A percentile compares a stretch with the other conserved stretches of the same genome.
These are phyloP conservation scores for Boletus coccyginus DNA, from an alignment of 768 basidiomycete species.

Conservation along the genomic window DNA sequence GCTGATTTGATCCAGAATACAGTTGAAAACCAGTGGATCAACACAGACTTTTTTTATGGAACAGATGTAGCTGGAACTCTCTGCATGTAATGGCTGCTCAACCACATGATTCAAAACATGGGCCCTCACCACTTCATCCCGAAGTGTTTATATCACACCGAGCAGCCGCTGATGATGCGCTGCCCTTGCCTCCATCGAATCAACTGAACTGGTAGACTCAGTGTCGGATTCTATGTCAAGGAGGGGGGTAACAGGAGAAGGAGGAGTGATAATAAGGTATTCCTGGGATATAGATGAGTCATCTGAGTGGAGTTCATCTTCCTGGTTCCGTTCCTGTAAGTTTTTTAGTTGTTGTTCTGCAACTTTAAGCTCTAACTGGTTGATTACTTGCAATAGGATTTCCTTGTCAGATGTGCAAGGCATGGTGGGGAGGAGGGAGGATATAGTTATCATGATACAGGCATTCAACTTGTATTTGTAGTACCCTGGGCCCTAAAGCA, in stretches of 20 bases:
- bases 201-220: neutral
- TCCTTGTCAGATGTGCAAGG: neutral
- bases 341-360: neutral
- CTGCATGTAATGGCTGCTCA: neutral
- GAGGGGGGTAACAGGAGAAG: neutral
- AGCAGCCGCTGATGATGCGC: neutral
- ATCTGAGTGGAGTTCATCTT: too few species aligned
- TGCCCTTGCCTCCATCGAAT: neutral
- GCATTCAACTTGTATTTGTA: too few species aligned
- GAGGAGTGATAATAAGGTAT: neutral
- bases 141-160: neutral
- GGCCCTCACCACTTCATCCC: neutral
- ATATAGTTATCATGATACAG: too few species aligned
- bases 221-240: neutral
- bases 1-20: slow-evolving; percentile 17
- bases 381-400: neutral
- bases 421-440: neutral
- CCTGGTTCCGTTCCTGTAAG: neutral
- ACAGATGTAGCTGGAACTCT: slow-evolving; percentile 16
- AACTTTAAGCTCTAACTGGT: neutral
- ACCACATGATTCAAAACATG: neutral
- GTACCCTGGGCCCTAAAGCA: too few species aligned
- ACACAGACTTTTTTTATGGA: slow-evolving; percentile 26
- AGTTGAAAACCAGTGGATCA: slow-evolving; percentile 24
- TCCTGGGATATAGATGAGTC: neutral